Evolutionary conservation across 805 yeast species (phyloP).

Genomic region (Ogataea sp.): DNA sequence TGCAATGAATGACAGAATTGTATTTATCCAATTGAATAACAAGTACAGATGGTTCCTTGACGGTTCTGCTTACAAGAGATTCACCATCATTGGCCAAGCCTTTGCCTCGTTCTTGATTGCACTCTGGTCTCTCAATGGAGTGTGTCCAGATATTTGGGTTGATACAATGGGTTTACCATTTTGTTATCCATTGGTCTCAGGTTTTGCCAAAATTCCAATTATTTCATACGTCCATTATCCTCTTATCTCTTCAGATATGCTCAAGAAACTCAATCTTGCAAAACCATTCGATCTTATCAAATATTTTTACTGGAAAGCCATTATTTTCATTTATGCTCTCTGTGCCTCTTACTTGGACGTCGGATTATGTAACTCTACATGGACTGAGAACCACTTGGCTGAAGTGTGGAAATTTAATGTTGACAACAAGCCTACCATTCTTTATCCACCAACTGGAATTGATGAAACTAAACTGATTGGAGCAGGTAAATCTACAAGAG

Average conservation of each 20-base stretch:
- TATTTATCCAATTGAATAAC: slow-evolving; percentile 23
- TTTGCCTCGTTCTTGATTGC: slow-evolving; percentile 66
- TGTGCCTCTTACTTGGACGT: slow-evolving; percentile 62
- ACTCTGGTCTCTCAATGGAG: slow-evolving; percentile 57
- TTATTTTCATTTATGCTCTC: slow-evolving; percentile 56
- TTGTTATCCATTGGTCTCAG: slow-evolving; percentile 56
- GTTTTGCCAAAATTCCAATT: slow-evolving; percentile 61
- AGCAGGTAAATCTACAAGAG: slow-evolving; percentile 19
- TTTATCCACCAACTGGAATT: slow-evolving; percentile 90
- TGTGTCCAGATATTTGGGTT: slow-evolving; percentile 83
- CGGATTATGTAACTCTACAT: slow-evolving; percentile 75
- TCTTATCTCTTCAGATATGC: slow-evolving; percentile 82
- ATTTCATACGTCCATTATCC: slow-evolving; percentile 94
- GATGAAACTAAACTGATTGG: slow-evolving; percentile 33
- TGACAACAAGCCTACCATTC: slow-evolving; percentile 30
- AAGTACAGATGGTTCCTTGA: slow-evolving; percentile 49
- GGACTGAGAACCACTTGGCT: slow-evolving; percentile 79
- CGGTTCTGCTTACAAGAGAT: slow-evolving; percentile 62
- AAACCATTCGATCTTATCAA: slow-evolving; percentile 27
- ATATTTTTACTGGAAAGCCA: slow-evolving; percentile 61
- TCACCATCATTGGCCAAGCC: slow-evolving; percentile 85
- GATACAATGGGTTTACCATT: slow-evolving; percentile 96
- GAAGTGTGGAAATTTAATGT: slow-evolving; percentile 51
- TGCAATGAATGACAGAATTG: slow-evolving; percentile 19
- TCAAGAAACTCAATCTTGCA: slow-evolving; percentile 40